Conservation (phyloP, 441 rosid species). For the Erodium trifolium region DNA sequence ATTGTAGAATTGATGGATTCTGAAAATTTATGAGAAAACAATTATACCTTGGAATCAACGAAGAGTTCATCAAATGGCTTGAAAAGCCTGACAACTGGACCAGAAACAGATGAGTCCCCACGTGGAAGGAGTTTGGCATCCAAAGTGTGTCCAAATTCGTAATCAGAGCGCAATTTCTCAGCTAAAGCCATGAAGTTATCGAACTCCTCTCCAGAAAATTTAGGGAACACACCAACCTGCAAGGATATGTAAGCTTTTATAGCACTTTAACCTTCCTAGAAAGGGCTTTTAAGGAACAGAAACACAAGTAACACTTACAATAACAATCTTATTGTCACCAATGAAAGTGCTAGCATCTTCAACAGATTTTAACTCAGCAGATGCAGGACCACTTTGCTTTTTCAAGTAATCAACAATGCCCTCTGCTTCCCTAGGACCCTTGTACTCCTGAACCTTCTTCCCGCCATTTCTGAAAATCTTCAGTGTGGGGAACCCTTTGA, state of each 20-base stretch:
- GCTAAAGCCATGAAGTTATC: conserved; percentile 62
- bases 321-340: conserved; percentile 55
- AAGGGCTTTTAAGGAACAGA: not conserved
- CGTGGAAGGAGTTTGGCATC: conserved; percentile 85
- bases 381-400: conserved; percentile 90
- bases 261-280: not conserved
- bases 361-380: conserved; percentile 61
- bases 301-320: conserved; percentile 39
- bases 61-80: conserved; percentile 93
- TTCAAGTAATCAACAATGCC: conserved; percentile 76
- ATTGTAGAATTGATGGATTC: not conserved
- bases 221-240: conserved; percentile 89
- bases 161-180: conserved; percentile 75
- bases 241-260: conserved; percentile 10
- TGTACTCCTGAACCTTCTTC: conserved; percentile 59
- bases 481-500: conserved; percentile 77
- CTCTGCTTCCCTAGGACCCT: conserved; percentile 91
- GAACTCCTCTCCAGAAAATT: conserved; percentile 75
- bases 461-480: conserved; percentile 89
- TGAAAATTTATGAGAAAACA: not conserved
- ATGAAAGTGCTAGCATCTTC: conserved; percentile 52
- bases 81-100: conserved; percentile 80
- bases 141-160: conserved; percentile 75
- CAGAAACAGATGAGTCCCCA: conserved; percentile 71
- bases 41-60: conserved; percentile 69